phyloP scores from a whole-genome alignment of 768 basidiomycete species.

The Cystofilobasidium ferigula region DNA sequence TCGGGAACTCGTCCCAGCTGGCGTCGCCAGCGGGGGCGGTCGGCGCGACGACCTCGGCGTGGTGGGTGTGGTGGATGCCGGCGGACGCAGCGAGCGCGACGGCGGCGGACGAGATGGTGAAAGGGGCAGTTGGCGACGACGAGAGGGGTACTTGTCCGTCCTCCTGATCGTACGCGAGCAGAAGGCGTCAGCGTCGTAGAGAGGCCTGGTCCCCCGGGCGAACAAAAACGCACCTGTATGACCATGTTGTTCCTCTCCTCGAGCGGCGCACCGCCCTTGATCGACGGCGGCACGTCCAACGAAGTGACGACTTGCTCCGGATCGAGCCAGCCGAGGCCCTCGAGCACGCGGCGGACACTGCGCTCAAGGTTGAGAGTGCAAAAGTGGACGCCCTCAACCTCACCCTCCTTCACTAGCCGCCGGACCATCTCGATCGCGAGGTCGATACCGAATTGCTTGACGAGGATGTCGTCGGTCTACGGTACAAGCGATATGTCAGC shows the following conservation, averaged over 20 bases:
- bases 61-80: constrained; percentile 37
- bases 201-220: constrained; percentile 17
- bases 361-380: constrained; percentile 96
- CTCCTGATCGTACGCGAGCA: constrained; percentile 40
- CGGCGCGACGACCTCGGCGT: constrained; percentile 41
- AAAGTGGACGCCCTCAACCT: constrained; percentile 70
- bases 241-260: constrained; percentile 28
- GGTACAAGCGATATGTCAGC: background rate
- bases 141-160: background rate
- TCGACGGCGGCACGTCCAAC: constrained; percentile 35
- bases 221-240: constrained; percentile 31
- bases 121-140: background rate
- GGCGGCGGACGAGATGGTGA: constrained; percentile 3
- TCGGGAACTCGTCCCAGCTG: constrained; percentile 40
- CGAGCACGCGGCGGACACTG: constrained; percentile 76
- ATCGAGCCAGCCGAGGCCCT: constrained; percentile 58
- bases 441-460: constrained; percentile 87
- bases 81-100: constrained; percentile 19
- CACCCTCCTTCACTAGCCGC: constrained; percentile 41
- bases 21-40: constrained; percentile 29
- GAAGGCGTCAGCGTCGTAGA: constrained; percentile 30
- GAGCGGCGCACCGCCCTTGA: constrained; percentile 8
- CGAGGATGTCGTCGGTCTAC: constrained; percentile 84
- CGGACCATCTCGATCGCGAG: constrained; percentile 72
- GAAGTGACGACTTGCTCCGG: background rate